These are phyloP conservation scores for Cytospora mali DNA, from an alignment of 2,329 filamentous ascomycete genomes.

Conservation along the genomic window DNA sequence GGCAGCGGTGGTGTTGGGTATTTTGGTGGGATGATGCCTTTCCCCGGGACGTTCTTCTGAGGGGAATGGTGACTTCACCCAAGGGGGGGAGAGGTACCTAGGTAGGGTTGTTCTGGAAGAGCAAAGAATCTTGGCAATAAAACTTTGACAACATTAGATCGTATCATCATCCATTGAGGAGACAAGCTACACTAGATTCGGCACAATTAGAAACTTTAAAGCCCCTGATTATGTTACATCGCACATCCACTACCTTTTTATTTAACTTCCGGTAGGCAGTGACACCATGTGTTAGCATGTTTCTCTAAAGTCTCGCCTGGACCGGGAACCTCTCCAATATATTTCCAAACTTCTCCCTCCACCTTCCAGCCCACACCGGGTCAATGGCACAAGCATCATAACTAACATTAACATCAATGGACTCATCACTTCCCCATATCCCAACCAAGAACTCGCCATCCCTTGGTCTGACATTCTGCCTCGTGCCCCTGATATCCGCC, in stretches of 20 bases:
- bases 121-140: too few species aligned
- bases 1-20: not conserved
- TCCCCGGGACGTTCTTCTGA: not conserved
- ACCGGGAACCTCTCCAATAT: slow-evolving; percentile 1
- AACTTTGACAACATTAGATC: too few species aligned
- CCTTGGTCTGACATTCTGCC: slow-evolving; percentile 21
- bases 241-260: not conserved
- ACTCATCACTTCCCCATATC: slow-evolving; percentile 19
- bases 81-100: not conserved
- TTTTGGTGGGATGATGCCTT: not conserved
- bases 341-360: slow-evolving; percentile 14
- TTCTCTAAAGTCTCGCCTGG: slow-evolving; percentile 12
- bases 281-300: not conserved
- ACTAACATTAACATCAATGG: slow-evolving; percentile 10
- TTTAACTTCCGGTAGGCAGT: not conserved
- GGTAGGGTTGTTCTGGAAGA: not conserved
- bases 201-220: too few species aligned
- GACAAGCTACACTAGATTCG: too few species aligned
- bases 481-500: slow-evolving; percentile 10
- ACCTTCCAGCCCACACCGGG: slow-evolving; percentile 16
- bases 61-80: not conserved
- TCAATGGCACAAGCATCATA: slow-evolving; percentile 25
- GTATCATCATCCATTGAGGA: too few species aligned
- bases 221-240: not conserved
- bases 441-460: slow-evolving; percentile 26